Evolutionary conservation across 371 early-diverging fungal genomes (phyloP).

Genomic region (Saksenaea oblongispora): DNA sequence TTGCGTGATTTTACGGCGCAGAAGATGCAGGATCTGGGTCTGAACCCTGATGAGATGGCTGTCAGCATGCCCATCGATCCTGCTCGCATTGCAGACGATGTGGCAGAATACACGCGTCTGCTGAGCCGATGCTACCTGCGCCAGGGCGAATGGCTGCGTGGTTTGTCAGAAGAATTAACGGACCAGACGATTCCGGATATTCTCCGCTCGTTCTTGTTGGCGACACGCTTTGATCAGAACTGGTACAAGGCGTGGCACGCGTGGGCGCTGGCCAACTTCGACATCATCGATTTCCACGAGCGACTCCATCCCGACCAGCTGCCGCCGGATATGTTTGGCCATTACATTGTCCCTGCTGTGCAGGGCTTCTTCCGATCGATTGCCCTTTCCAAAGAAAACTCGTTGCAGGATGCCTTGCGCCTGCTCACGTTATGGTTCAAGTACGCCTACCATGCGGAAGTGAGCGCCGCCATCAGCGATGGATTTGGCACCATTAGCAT

Average conservation of each 20-base stretch:
- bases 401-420: slow-evolving; percentile 95
- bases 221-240: slow-evolving; percentile 89
- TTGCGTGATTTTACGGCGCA: slow-evolving; percentile 67
- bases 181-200: slow-evolving; percentile 81
- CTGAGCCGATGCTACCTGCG: slow-evolving; percentile 92
- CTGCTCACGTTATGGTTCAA: slow-evolving; percentile 97
- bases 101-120: slow-evolving; percentile 57
- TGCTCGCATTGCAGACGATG: slow-evolving; percentile 52
- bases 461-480: slow-evolving; percentile 83
- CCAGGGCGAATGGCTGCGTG: slow-evolving; percentile 92
- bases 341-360: slow-evolving; percentile 71
- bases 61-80: slow-evolving; percentile 55
- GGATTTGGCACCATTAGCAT: slow-evolving; percentile 91
- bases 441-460: slow-evolving; percentile 88
- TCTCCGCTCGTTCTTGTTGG: slow-evolving; percentile 79
- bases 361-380: slow-evolving; percentile 95
- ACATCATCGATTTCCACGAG: slow-evolving; percentile 82
- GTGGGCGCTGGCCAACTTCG: slow-evolving; percentile 96
- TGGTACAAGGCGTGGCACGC: slow-evolving; percentile 99
- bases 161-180: slow-evolving; percentile 76
- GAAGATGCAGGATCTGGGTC: slow-evolving; percentile 59
- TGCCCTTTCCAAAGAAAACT: slow-evolving; percentile 87
- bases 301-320: slow-evolving; percentile 54
- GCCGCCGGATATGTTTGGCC: slow-evolving; percentile 56
- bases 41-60: slow-evolving; percentile 61